Percentiles rank a stretch among this genome's conserved stretches.
Conservation (phyloP, 495 filamentous ascomycete genomes). For the Cryomyces antarcticus region DNA sequence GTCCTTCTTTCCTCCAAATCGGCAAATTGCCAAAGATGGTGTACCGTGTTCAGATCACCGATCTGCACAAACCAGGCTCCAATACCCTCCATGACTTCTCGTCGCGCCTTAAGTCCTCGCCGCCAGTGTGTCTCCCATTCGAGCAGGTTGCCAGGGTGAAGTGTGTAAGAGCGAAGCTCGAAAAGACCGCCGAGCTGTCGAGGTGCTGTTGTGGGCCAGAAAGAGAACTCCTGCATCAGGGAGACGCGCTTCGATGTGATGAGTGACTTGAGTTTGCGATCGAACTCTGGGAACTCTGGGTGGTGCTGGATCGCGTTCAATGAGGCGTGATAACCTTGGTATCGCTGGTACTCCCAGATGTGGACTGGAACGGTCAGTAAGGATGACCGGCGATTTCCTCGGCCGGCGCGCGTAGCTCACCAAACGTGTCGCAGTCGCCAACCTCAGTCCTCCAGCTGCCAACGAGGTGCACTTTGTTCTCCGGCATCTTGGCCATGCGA, state of each 20-base stretch:
- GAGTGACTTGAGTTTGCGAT: conserved; percentile 55
- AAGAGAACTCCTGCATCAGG: conserved; percentile 97
- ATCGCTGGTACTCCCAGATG: conserved; percentile 98
- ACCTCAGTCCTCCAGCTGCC: conserved; percentile 98
- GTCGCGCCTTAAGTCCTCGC: conserved; percentile 67
- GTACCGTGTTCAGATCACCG: conserved; percentile 90
- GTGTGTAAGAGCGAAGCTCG: conserved; percentile 89
- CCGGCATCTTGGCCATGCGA: conserved; percentile 51
- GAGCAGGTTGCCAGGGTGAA: conserved; percentile 83
- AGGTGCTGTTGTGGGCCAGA: conserved; percentile 91
- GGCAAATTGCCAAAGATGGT: conserved; percentile 97
- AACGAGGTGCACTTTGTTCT: conserved; percentile 88
- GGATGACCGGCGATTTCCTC: neutral
- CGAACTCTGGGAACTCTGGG: conserved; percentile 64
- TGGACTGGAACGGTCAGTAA: conserved; percentile 38
- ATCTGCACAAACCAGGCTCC: conserved; percentile 99
- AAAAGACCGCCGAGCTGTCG: conserved; percentile 82
- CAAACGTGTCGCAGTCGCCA: conserved; percentile 92
- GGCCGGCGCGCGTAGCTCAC: conserved; percentile 27
- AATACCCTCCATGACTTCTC: conserved; percentile 96
- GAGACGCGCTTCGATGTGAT: conserved; percentile 72
- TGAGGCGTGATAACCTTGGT: conserved; percentile 86
- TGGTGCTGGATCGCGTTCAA: conserved; percentile 62
- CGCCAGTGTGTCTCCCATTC: conserved; percentile 99
- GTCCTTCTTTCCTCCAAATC: conserved; percentile 86